Evolutionary conservation across 2,329 filamentous ascomycete genomes (phyloP), one percentile per base, ranked within the genome.

Genomic region (Falciphora oryzae): DNA sequence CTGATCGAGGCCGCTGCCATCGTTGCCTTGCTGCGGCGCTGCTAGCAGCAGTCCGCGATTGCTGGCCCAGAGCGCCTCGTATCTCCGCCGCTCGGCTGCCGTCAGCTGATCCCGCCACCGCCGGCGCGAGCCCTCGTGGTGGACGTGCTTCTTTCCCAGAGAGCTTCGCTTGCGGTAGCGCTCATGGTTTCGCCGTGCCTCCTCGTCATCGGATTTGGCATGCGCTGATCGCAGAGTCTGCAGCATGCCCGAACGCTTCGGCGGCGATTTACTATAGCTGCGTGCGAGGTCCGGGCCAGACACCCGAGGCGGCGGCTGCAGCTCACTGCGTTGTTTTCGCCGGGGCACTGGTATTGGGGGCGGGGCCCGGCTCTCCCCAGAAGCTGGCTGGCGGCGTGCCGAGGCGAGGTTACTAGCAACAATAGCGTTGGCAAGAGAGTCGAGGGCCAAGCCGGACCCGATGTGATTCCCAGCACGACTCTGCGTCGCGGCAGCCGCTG

Each of bases 1-100:
- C 27, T 56, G 25, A 13, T 28, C 65, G 25, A 29, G 31, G 59
- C 38, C 7, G 57, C 57, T 13, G 22, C 16, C 38, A 13, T 22
- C 60, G 27, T 22, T 25, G 6, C 60, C 60, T n/a, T 62, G 25
- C 38, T 62, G 28, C 32, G 35, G 25, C 44, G 35, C 44, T 11
- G 18, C 32, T 4, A 76, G 73, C 11, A 85, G 75, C 0, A 86
- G 65, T 0, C 91, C 91, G 61, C 87, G 85, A 70, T 95, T 95
- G 57, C 90, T 91, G 1, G 91, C 91, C 90, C 91, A 95, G 1
- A 95, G 84, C 2, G 89, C 91, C 74, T 94, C 91, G 74, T 95
- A 95, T 1, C 91, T 83, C 71, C 90, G 90, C n/a, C 89, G 81
- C 72, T 95, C 90, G 6, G 85, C 80, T 61, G 85, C 83, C 0